Evolutionary conservation across 768 basidiomycete species (phyloP).

Genomic region (Boletus edulis): DNA sequence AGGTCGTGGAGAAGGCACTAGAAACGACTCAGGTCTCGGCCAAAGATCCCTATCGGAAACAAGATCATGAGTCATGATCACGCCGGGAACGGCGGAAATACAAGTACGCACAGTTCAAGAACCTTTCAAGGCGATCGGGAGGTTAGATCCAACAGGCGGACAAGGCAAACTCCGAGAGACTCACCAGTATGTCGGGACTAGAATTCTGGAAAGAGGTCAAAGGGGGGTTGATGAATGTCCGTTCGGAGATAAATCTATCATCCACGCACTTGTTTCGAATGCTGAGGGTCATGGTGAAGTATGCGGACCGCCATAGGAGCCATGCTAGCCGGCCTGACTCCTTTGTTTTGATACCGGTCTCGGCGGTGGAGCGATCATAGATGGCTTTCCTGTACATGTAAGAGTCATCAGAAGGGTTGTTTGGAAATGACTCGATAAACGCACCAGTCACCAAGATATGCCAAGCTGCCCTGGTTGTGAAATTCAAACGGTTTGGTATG

Average conservation of each 20-base stretch:
- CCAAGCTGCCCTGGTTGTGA: conserved; percentile 70
- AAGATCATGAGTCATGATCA: conserved; percentile 15
- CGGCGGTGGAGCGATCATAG: conserved; percentile 60
- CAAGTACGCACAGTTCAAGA: conserved; percentile 57
- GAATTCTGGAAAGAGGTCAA: conserved; percentile 41
- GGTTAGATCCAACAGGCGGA: conserved; percentile 13
- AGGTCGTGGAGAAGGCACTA: conserved; percentile 29
- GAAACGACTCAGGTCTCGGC: conserved; percentile 70
- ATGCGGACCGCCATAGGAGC: conserved; percentile 79
- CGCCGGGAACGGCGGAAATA: conserved; percentile 4
- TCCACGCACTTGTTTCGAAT: conserved; percentile 61
- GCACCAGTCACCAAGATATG: conserved; percentile 76
- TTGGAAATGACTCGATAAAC: conserved; percentile 21
- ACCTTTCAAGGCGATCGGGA: conserved; percentile 39
- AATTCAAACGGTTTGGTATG: conserved; percentile 61
- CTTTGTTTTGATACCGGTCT: conserved; percentile 50
- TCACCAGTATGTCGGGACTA: conserved; percentile 67
- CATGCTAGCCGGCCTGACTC: conserved; percentile 70
- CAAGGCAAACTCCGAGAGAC: conserved; percentile 21
- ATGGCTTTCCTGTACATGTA: conserved; percentile 67
- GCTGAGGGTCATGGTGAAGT: conserved; percentile 76
- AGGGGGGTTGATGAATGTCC: conserved; percentile 6
- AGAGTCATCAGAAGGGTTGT: not conserved
- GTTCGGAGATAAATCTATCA: conserved; percentile 1
- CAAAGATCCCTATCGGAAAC: conserved; percentile 59